A percentile compares a stretch with the other conserved stretches of the same genome.
Evolutionary conservation across 441 rosid genomes (phyloP).

Genomic region (Theobroma grandiflorum): DNA sequence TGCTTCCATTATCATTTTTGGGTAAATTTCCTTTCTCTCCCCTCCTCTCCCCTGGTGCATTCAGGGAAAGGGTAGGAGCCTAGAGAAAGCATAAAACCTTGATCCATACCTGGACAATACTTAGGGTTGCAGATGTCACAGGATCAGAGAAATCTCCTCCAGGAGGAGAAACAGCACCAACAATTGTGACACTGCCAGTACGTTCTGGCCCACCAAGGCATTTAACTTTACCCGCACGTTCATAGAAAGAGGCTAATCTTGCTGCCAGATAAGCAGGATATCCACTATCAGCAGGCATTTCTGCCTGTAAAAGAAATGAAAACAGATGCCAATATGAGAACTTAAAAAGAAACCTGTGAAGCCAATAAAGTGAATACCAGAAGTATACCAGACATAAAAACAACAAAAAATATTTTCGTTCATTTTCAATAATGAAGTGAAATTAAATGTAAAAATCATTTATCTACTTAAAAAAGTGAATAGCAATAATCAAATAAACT

Average conservation of each 20-base stretch:
- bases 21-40: background rate
- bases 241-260: slow-evolving; percentile 97
- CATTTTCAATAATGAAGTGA: slow-evolving; percentile 7
- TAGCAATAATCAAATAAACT: background rate
- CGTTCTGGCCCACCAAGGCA: slow-evolving; percentile 99
- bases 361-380: background rate
- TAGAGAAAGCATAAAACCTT: slow-evolving; percentile 21
- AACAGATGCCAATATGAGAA: slow-evolving; percentile 9
- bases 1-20: background rate
- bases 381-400: background rate
- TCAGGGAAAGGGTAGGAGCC: background rate
- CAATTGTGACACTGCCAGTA: slow-evolving; percentile 98
- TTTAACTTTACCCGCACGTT: slow-evolving; percentile 99
- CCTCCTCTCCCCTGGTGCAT: background rate
- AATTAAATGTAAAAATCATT: background rate
- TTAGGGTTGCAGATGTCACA: slow-evolving; percentile 98
- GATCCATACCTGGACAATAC: slow-evolving; percentile 90
- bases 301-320: slow-evolving; percentile 72
- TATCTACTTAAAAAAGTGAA: background rate
- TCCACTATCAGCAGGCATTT: slow-evolving; percentile 99
- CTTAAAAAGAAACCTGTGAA: slow-evolving; percentile 1
- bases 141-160: slow-evolving; percentile 99
- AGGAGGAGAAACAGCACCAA: slow-evolving; percentile 99
- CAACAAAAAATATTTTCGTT: background rate
- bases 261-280: slow-evolving; percentile 99